phyloP scores from a whole-genome alignment of 2,329 filamentous ascomycete genomes.

The Cladosporium colombiae region DNA sequence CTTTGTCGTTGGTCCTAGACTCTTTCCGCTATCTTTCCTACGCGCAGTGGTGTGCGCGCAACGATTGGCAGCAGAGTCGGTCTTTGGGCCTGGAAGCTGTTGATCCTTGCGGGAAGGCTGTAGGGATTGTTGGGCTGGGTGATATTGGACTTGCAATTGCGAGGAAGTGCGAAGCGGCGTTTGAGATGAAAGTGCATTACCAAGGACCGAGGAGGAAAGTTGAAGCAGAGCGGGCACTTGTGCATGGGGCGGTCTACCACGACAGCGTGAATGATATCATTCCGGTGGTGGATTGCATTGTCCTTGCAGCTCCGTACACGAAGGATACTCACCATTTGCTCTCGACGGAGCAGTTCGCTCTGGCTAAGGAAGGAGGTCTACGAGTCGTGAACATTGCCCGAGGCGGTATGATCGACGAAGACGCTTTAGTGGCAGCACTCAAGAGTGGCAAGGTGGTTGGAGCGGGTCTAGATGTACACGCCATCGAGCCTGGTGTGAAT shows the following conservation, averaged over 20 bases:
- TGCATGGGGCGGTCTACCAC: conserved; percentile 2
- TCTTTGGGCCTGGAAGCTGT: conserved; percentile 59
- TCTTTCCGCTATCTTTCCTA: conserved; percentile 69
- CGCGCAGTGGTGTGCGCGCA: conserved; percentile 31
- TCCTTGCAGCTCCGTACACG: conserved; percentile 61
- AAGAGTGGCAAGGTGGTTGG: conserved; percentile 56
- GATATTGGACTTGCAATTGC: conserved; percentile 56
- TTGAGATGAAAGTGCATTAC: conserved; percentile 68
- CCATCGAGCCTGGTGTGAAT: conserved; percentile 57
- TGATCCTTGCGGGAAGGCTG: conserved; percentile 62
- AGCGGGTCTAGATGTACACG: conserved; percentile 59
- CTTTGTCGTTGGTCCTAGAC: conserved; percentile 65
- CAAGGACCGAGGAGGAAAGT: conserved; percentile 48
- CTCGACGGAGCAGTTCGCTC: neutral
- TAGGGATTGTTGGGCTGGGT: conserved; percentile 69
- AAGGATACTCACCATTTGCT: conserved; percentile 21
- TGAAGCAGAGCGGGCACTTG: conserved; percentile 31
- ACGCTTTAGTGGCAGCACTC: conserved; percentile 54
- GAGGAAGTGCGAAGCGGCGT: conserved; percentile 57
- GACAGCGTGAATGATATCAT: conserved; percentile 56
- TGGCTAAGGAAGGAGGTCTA: conserved; percentile 56
- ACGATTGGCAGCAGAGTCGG: conserved; percentile 60
- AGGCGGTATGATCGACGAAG: conserved; percentile 59
- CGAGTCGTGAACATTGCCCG: conserved; percentile 61
- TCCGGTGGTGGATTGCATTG: conserved; percentile 56